Base-by-base conservation (phyloP, 768 basidiomycete genomes). In the Dioszegia crocea region DNA sequence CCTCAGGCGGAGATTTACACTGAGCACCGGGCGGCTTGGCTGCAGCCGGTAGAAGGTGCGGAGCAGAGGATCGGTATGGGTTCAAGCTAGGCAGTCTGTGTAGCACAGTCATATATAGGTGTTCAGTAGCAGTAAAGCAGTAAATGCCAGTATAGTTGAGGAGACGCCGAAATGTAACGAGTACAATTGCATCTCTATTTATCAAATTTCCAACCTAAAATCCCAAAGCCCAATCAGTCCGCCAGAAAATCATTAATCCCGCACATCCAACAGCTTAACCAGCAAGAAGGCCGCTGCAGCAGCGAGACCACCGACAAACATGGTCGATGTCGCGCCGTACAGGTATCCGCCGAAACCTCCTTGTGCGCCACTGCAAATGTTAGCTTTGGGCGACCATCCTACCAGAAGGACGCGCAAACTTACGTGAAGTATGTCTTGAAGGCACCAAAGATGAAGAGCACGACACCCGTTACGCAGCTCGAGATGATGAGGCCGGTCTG, bases 361-460 rank as follows among this genome's bases (percentile, higher is more conserved):
- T 36, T 62, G 61, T 1, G 73, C 73, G 44, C 73, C 73, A 40
- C 68, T 73, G 48, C 19, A 61, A 23, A 5, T 23, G 17, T 46
- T 27, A 46, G 45, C 45, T 46, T 17, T 21, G 27, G n/a, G 33
- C 33, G 14, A 6, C 33, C 33, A 12, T 26, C 23, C 21, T 2
- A 38, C 9, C 23, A 24, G 8, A 23, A 40, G 31, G 19, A 38
- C 16, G 19, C 9, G 6, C 9, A 0, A n/a, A 71, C 70, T 66
- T 52, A 69, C 0, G 90, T 93, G 41, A 91, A 82, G 57, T 86
- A 86, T 0, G 92, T 85, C 76, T 97, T 97, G 73, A 93, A 84
- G 1, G 84, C 88, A 43, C 94, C 94, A 71, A 98, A 99, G 54
- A 93, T 74, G 63, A 99, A 82, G 11, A 99, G 82, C 12, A 94